These are phyloP conservation scores for Clausena lansium DNA, from an alignment of 345 rosid species.

Conservation along the genomic window DNA sequence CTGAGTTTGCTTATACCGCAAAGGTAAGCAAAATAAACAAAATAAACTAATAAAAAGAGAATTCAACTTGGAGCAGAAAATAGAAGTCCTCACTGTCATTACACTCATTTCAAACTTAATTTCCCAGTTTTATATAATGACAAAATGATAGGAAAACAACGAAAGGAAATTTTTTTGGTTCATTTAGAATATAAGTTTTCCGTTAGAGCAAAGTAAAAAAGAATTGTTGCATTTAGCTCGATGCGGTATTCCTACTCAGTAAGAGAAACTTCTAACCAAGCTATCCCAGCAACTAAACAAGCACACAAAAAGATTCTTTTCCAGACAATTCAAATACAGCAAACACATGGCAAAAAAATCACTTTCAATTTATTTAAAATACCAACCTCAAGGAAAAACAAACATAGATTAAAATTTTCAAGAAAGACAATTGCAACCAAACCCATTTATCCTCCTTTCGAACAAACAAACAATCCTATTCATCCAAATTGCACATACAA, in stretches of 20 bases:
- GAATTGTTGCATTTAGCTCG: not conserved
- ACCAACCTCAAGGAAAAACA: not conserved
- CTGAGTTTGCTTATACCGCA: not conserved
- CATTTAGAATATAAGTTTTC: not conserved
- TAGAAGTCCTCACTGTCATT: not conserved
- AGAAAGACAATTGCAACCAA: not conserved
- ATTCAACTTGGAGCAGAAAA: not conserved
- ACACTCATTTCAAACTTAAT: not conserved
- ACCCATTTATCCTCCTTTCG: not conserved
- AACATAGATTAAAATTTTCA: not conserved
- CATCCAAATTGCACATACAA: not conserved
- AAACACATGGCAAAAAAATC: not conserved
- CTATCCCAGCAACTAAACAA: not conserved
- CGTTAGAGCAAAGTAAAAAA: not conserved
- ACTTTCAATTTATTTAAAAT: not conserved
- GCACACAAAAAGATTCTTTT: not conserved
- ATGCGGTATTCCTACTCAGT: not conserved
- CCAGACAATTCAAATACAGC: not conserved
- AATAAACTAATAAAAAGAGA: not conserved
- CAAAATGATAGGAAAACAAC: not conserved
- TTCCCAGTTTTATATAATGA: not conserved
- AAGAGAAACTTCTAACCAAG: conserved; percentile 1
- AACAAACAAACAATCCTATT: not conserved
- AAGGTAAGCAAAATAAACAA: not conserved
- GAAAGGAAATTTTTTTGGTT: not conserved